These are phyloP conservation scores for Fusarium euwallaceae DNA, from an alignment of 2,329 filamentous ascomycete species.

Conservation along the genomic window DNA sequence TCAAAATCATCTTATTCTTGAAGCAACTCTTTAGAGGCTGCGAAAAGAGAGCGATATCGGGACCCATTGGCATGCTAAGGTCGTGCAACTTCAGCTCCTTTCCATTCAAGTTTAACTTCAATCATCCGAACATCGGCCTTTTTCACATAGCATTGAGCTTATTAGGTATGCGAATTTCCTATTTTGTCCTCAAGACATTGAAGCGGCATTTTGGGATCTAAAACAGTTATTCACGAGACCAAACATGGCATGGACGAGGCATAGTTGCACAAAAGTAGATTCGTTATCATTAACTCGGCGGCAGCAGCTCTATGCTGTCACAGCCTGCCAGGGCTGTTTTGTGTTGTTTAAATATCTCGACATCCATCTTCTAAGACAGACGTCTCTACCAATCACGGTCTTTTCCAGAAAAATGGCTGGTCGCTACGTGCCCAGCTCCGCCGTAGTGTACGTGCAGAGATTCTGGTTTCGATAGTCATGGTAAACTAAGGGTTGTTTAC, in stretches of 20 bases:
- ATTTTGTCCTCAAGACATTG: neutral
- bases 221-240: neutral
- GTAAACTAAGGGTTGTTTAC: slow-evolving; percentile 52
- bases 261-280: slow-evolving; percentile 21
- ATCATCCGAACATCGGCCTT: neutral
- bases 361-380: slow-evolving; percentile 1
- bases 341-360: slow-evolving; percentile 15
- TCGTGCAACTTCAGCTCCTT: neutral
- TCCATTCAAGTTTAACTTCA: neutral
- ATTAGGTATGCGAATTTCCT: neutral
- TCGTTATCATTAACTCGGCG: slow-evolving; percentile 31
- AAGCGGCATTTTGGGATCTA: neutral
- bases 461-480: neutral
- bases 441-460: slow-evolving; percentile 6
- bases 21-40: too few relatives aligned
- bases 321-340: slow-evolving; percentile 16
- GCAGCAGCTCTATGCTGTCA: slow-evolving; percentile 9
- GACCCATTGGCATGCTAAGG: neutral
- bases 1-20: neutral
- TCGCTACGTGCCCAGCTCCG: slow-evolving; percentile 18
- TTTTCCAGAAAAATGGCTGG: slow-evolving; percentile 19
- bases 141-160: neutral
- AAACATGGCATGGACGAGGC: neutral
- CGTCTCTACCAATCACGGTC: slow-evolving; percentile 22
- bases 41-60: slow-evolving; percentile 7